Percentiles rank a stretch among this genome's conserved stretches.
These are phyloP conservation scores for Microcos paniculata DNA, from an alignment of 345 rosid genomes.

Conservation along the genomic window DNA sequence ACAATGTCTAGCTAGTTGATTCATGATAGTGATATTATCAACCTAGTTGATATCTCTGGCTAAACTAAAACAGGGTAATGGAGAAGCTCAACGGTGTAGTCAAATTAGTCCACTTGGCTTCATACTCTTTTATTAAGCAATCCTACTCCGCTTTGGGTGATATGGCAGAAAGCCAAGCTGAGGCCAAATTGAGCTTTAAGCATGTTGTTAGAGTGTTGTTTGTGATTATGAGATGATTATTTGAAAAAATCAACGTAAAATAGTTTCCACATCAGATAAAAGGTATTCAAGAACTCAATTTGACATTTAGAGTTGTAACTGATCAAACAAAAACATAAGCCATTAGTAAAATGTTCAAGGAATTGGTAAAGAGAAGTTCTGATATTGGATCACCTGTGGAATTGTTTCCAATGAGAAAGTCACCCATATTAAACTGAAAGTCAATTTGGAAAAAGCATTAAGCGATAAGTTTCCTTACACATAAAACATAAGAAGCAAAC, in stretches of 20 bases:
- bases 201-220: too few species aligned
- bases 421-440: slow-evolving; percentile 70
- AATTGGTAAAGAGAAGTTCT: neutral
- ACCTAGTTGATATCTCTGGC: neutral
- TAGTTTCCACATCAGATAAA: too few species aligned
- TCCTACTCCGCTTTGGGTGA: too few species aligned
- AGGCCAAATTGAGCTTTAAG: neutral
- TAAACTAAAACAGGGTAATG: neutral
- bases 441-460: neutral
- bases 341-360: neutral
- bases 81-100: neutral
- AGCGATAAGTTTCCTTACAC: slow-evolving; percentile 7
- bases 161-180: neutral
- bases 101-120: neutral
- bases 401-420: slow-evolving; percentile 48
- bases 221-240: neutral
- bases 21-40: neutral
- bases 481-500: neutral
- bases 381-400: slow-evolving; percentile 54
- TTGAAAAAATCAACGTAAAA: too few species aligned
- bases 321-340: neutral
- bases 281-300: neutral
- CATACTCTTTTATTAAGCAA: neutral
- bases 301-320: neutral
- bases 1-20: too few species aligned